Conservation (phyloP, 1,284 basidiomycete genomes). For the Earliella scabrosa region DNA sequence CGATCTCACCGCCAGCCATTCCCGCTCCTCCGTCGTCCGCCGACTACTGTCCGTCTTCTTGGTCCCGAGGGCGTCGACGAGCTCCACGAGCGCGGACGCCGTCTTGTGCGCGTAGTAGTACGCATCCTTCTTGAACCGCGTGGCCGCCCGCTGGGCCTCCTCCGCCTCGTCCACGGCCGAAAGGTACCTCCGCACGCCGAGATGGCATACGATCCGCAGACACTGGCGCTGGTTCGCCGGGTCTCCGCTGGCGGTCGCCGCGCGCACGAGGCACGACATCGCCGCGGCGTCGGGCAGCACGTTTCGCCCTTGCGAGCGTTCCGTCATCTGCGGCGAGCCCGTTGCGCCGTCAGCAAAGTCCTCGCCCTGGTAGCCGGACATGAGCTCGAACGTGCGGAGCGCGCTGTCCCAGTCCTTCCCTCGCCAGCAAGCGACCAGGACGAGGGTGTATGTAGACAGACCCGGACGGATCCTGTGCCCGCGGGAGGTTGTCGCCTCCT, state of each 20-base stretch:
- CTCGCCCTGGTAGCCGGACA: constrained; percentile 62
- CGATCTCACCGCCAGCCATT: constrained; percentile 26
- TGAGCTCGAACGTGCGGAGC: constrained; percentile 59
- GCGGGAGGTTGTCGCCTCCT: constrained; percentile 40
- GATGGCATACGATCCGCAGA: constrained; percentile 55
- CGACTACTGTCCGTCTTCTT: constrained; percentile 13
- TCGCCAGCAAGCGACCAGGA: constrained; percentile 62
- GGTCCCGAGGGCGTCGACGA: constrained; percentile 26
- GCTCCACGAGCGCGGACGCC: constrained; percentile 25
- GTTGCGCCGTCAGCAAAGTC: constrained; percentile 53
- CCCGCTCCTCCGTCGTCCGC: constrained; percentile 15
- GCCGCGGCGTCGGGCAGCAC: constrained; percentile 50
- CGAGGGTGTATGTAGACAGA: constrained; percentile 53
- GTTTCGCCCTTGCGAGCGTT: constrained; percentile 38
- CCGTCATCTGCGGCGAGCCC: constrained; percentile 5
- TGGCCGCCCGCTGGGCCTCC: constrained; percentile 1
- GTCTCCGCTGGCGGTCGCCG: constrained; percentile 53
- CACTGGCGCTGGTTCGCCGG: constrained; percentile 56
- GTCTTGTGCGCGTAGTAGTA: constrained; percentile 28
- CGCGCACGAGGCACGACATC: constrained; percentile 56
- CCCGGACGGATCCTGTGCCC: constrained; percentile 47
- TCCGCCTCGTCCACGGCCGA: not conserved
- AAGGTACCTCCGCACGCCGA: constrained; percentile 37
- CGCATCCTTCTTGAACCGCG: constrained; percentile 17
- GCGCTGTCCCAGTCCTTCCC: constrained; percentile 64